Evolutionary conservation across 78 protist genomes (phyloP), one percentile per base, ranked within the genome.

Genomic region (Kipferlia bialata): DNA sequence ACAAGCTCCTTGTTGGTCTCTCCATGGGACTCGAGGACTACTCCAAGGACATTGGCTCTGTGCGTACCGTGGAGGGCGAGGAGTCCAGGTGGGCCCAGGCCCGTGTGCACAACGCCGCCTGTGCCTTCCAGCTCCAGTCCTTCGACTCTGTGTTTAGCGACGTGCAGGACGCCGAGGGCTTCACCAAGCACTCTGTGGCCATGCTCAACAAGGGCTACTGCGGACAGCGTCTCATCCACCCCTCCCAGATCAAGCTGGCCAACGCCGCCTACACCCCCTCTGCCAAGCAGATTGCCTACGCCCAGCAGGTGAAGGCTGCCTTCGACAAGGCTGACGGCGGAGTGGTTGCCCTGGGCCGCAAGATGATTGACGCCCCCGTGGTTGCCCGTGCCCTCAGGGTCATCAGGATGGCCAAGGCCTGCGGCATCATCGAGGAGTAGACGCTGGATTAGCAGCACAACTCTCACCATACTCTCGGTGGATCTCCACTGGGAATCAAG

Each of bases 21-120:
- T 45, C 75, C 17, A 70, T 70, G 75, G 75, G 75, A 24, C 66
- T 70, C 3, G 75, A 70, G 66, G 75, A 70, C 59, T 70, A 70
- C 39, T 26, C 66, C 48, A 7, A 28, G 24, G 67, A 70, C 39
- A 15, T 12, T 17, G 75, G 75, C 33, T 29, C 48, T 13, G 67
- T 39, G 41, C 20, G 75, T 7, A 56, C 66, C 64, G 48, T 58
- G 64, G 3, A 13, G 33, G 75, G 59, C 48, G 58, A 70, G 31
- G 75, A 70, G 39, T 28, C 53, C 26, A 28, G 10, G 31, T 70
- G 75, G 75, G 75, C 75, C n/a, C 58, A 39, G 65, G 3, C 28
- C 38, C 75, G 75, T 24, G 64, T 70, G 31, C n/a, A 13, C 51
- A 70, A 70, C 39, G 63, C 66, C n/a, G 75, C 75, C 48, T 39